A percentile compares a stretch with the other conserved stretches of the same genome.
These are phyloP conservation scores for Boletus reticuloceps DNA, from an alignment of 768 basidiomycete species.

Conservation along the genomic window DNA sequence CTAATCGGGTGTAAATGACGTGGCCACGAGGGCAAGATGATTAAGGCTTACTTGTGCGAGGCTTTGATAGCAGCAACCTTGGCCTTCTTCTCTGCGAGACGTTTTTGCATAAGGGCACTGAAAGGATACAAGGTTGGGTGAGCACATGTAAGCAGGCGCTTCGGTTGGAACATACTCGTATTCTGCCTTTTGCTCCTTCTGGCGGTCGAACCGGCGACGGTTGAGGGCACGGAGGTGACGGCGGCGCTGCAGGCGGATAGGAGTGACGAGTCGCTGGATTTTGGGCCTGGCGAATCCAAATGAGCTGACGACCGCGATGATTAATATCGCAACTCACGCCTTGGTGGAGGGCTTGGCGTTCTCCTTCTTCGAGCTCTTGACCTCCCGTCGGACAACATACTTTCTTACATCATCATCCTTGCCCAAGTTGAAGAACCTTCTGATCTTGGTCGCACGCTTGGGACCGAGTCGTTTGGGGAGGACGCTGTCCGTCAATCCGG, in stretches of 20 bases:
- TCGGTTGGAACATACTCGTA: slow-evolving; percentile 62
- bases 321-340: slow-evolving; percentile 58
- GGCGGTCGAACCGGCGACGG: slow-evolving; percentile 81
- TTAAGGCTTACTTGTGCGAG: slow-evolving; percentile 59
- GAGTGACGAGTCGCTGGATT: slow-evolving; percentile 96
- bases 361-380: slow-evolving; percentile 85
- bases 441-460: slow-evolving; percentile 96
- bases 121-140: not conserved
- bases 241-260: slow-evolving; percentile 92
- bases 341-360: slow-evolving; percentile 94
- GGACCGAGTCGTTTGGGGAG: slow-evolving; percentile 96
- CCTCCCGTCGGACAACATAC: slow-evolving; percentile 93
- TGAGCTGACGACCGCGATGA: not conserved
- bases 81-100: slow-evolving; percentile 89
- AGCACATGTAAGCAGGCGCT: not conserved
- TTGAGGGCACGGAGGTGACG: slow-evolving; percentile 89
- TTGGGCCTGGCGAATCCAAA: slow-evolving; percentile 60
- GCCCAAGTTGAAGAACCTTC: slow-evolving; percentile 94
- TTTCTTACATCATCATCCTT: slow-evolving; percentile 99
- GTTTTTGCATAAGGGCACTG: slow-evolving; percentile 79
- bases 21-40: not conserved
- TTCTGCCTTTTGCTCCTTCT: slow-evolving; percentile 95
- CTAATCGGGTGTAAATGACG: not conserved
- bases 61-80: slow-evolving; percentile 88
- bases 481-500: slow-evolving; percentile 88